Base-by-base conservation (phyloP, 176 grass and related monocot genomes). In the Poa pratensis region DNA sequence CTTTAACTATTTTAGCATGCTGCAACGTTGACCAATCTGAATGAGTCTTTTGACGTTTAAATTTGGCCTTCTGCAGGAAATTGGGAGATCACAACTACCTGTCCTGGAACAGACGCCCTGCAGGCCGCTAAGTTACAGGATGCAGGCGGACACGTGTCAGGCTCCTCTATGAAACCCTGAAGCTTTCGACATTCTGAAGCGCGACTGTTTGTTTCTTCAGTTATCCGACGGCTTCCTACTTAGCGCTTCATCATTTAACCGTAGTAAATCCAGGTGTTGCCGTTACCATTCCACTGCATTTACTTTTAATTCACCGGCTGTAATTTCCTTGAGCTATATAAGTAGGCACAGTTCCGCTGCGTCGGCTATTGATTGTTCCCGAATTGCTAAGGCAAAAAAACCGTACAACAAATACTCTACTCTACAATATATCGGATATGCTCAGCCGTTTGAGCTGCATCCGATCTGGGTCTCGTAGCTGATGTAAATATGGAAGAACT, bases 51-150 rank as follows among this genome's bases (percentile, higher is more conserved):
- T 82, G 28, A 4, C 39, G 18, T 73, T 1, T 80, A 71, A 59
- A 61, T 40, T 82, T 83, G 80, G 16, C 9, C 18, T 77, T 53
- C 24, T 83, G 83, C 83, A 97, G 94, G 88, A 97, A 97, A 88
- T 75, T 94, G 78, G 94, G 94, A 74, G 90, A 97, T 71, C 94
- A 93, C 77, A 87, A 91, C 42, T 94, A 89, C 80, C 75, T 97
- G 67, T 97, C 94, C 63, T 97, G 94, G 94, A 97, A 97, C 72
- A 92, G 94, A 76, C 80, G 76, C 77, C 68, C 90, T 39, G 65
- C 65, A 60, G 92, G 89, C 43, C 76, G 69, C 51, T 97, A 66
- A 89, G 69, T 32, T 17, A 17, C 27, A 65, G 62, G 27, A 65
- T 32, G 27, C 13, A 34, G 61, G 26, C 11, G 13, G 24, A 23